Evolutionary conservation across 2,329 filamentous ascomycete genomes (phyloP), one percentile per base, ranked within the genome.

Genomic region (Fusarium haematococcum): DNA sequence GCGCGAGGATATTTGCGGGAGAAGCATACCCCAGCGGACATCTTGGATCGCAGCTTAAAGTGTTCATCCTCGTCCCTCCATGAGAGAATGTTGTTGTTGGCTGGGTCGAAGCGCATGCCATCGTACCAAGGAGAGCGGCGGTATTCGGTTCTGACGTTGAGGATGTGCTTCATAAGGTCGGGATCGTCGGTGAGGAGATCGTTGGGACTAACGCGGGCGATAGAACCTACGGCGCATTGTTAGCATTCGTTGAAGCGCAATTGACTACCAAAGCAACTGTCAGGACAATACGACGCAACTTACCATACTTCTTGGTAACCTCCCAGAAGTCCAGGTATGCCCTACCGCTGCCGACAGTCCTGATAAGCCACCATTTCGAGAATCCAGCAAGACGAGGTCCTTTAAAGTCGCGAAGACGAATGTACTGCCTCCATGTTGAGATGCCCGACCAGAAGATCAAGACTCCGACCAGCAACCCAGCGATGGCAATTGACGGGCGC

Each of bases 61-160:
- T 78, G 88, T 56, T 81, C 79, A 16, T 83, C 83, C 48, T 87
- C 86, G 62, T 90, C 83, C 41, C 84, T 83, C 63, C 85, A 82
- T 0, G 86, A 88, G 63, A 89, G 84, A 6, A 90, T 82, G 62
- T 87, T 89, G 69, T 89, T 85, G 45, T 83, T 82, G 35, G 86
- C 83, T 0, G 87, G 86, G 69, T 91, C 85, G 71, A 91, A 83
- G n/a, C 86, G 84, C 74, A 87, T 82, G 1, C 83, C 85, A 63
- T 85, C 82, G 74, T 89, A 89, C 85, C 86, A 89, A 1, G 76
- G 74, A 2, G 81, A 81, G 0, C 82, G 80, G 3, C 66, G 70
- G 58, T 85, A 85, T 2, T 75, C 70, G 20, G 80, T 81, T 14
- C 83, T 78, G 6, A 82, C 82, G 4, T 74, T 78, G 52, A 79